Percentiles rank a stretch among this genome's conserved stretches.
Conservation (phyloP, 768 basidiomycete genomes). For the Leccinum aurantiacum region DNA sequence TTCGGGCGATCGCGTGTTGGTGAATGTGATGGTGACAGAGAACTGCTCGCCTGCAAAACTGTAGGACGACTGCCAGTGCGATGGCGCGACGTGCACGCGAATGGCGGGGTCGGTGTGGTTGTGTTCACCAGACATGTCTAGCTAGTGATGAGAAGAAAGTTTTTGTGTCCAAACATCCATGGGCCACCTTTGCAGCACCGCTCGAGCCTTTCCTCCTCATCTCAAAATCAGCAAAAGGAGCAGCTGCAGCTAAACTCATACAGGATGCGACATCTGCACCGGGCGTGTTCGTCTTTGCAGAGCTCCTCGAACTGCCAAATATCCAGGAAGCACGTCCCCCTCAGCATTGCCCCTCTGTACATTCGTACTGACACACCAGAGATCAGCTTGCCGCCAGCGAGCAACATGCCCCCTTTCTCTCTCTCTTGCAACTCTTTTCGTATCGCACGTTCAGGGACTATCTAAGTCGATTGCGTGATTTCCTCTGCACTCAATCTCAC, state of each 20-base stretch:
- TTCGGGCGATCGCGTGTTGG: slow-evolving; percentile 67
- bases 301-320: slow-evolving; percentile 78
- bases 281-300: slow-evolving; percentile 90
- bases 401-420: slow-evolving; percentile 58
- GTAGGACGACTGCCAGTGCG: slow-evolving; percentile 86
- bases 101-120: slow-evolving; percentile 46
- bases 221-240: slow-evolving; percentile 89
- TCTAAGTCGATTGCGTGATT: slow-evolving; percentile 49
- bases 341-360: background rate
- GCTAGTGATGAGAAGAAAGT: background rate
- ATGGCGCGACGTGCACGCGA: slow-evolving; percentile 71
- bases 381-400: slow-evolving; percentile 67
- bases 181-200: slow-evolving; percentile 59
- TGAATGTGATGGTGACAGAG: slow-evolving; percentile 81
- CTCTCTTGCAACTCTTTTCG: slow-evolving; percentile 82
- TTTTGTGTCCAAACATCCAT: slow-evolving; percentile 20
- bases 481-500: background rate
- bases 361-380: slow-evolving; percentile 3
- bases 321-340: slow-evolving; percentile 71
- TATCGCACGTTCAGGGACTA: slow-evolving; percentile 89
- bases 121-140: slow-evolving; percentile 22
- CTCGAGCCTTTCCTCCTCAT: slow-evolving; percentile 91
- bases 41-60: slow-evolving; percentile 93
- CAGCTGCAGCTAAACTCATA: slow-evolving; percentile 86
- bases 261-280: slow-evolving; percentile 85